phyloP scores from a whole-genome alignment of 2,329 filamentous ascomycete species.

The Fusarium nurragi region DNA sequence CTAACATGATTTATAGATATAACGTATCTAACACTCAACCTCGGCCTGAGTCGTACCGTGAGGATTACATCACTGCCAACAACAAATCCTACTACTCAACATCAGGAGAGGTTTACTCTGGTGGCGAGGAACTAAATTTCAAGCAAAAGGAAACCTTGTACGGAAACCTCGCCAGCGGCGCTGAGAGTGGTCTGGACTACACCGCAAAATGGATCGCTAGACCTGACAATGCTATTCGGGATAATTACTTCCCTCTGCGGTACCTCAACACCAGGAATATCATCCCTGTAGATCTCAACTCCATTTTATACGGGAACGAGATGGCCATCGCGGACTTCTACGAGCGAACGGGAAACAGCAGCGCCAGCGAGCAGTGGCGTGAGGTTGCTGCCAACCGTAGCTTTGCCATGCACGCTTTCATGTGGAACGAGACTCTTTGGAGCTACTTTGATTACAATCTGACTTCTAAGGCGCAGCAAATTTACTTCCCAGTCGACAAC shows the following conservation, averaged over 20 bases:
- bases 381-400: conserved; percentile 62
- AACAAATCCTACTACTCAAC: conserved; percentile 70
- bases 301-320: conserved; percentile 74
- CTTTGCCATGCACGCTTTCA: conserved; percentile 68
- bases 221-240: conserved; percentile 65
- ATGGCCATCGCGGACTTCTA: conserved; percentile 66
- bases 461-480: conserved; percentile 64
- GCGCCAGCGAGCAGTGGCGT: conserved; percentile 60
- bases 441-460: conserved; percentile 77
- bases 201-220: conserved; percentile 65
- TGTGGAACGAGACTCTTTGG: conserved; percentile 71
- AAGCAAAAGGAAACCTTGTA: conserved; percentile 64
- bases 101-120: conserved; percentile 67
- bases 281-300: conserved; percentile 73
- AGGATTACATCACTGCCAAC: conserved; percentile 72
- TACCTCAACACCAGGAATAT: conserved; percentile 68
- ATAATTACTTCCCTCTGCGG: conserved; percentile 72
- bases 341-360: conserved; percentile 59
- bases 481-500: conserved; percentile 61
- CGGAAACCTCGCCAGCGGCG: conserved; percentile 70
- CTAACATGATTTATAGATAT: conserved; percentile 53
- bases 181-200: conserved; percentile 75
- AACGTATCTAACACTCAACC: conserved; percentile 71
- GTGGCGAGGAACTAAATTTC: conserved; percentile 59
- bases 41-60: conserved; percentile 72